A percentile compares a stretch with the other conserved stretches of the same genome.
phyloP scores from a whole-genome alignment of 139 green algal species.

The Auxenochlorella pyrenoidosa region DNA sequence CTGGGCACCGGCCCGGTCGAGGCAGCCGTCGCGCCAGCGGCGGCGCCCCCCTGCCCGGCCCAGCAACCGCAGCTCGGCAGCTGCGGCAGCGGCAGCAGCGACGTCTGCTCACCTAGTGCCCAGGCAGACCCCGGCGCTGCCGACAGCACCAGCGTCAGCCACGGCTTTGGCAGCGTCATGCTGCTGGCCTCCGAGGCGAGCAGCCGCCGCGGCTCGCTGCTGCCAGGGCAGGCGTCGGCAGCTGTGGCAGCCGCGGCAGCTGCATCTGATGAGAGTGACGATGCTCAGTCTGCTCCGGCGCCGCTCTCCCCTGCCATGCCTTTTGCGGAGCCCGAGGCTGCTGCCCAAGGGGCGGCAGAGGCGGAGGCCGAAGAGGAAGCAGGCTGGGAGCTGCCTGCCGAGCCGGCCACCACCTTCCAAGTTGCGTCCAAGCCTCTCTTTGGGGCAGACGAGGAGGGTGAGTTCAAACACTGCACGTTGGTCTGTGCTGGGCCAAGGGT shows the following conservation, averaged over 20 bases:
- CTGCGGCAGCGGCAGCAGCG: not conserved
- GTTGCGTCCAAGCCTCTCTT: not conserved
- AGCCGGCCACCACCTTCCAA: constrained; percentile 8
- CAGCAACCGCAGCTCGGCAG: not conserved
- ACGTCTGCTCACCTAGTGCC: not conserved
- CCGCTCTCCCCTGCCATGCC: not conserved
- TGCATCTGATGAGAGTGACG: not conserved
- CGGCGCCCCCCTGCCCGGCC: not conserved
- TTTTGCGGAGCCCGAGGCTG: not conserved
- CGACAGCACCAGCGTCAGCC: not conserved
- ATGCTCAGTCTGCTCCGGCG: not conserved
- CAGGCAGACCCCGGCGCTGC: not conserved
- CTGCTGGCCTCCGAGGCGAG: not conserved
- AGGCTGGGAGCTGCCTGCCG: not conserved
- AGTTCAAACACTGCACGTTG: too few relatives aligned
- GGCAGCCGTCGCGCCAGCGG: not conserved
- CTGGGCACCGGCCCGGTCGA: not conserved
- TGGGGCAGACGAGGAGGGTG: not conserved
- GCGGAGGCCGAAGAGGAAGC: not conserved
- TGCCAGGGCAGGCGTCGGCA: not conserved
- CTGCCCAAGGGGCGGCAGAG: not conserved
- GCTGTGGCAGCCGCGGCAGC: not conserved
- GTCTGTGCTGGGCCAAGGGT: too few relatives aligned
- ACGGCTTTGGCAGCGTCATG: constrained; percentile 11
- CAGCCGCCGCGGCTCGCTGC: not conserved